phyloP scores from a whole-genome alignment of 192 early-diverging fungal species.

The Coemansia sp. region DNA sequence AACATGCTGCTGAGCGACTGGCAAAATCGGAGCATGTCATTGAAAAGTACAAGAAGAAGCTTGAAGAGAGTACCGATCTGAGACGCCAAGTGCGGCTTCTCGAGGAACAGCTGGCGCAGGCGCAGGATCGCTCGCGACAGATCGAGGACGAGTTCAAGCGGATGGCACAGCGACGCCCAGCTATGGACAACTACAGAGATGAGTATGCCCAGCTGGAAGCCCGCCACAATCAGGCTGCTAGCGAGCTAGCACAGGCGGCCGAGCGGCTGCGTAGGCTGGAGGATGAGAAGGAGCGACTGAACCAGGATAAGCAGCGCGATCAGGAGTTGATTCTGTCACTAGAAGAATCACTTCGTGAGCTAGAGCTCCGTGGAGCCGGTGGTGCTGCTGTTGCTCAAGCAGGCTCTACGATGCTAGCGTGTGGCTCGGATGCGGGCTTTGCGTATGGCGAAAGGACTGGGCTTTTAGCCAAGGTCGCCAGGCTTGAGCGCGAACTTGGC shows the following conservation, averaged over 20 bases:
- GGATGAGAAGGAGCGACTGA: slow-evolving; percentile 63
- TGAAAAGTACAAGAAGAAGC: slow-evolving; percentile 95
- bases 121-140: slow-evolving; percentile 67
- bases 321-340: slow-evolving; percentile 73
- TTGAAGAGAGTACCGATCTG: slow-evolving; percentile 84
- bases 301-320: slow-evolving; percentile 63
- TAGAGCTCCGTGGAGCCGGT: slow-evolving; percentile 62
- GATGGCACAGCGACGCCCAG: slow-evolving; percentile 68
- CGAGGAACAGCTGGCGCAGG: slow-evolving; percentile 73
- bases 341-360: slow-evolving; percentile 78
- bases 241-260: slow-evolving; percentile 70
- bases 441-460: slow-evolving; percentile 36
- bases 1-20: slow-evolving; percentile 85
- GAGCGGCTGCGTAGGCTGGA: slow-evolving; percentile 65
- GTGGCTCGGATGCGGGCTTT: slow-evolving; percentile 32
- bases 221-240: slow-evolving; percentile 63
- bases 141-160: slow-evolving; percentile 90
- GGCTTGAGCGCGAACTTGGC: slow-evolving; percentile 63
- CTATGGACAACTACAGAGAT: slow-evolving; percentile 88
- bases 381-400: slow-evolving; percentile 25
- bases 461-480: slow-evolving; percentile 55
- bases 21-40: slow-evolving; percentile 91
- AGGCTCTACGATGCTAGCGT: slow-evolving; percentile 21
- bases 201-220: slow-evolving; percentile 74
- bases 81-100: slow-evolving; percentile 71